phyloP scores from a whole-genome alignment of 2,329 filamentous ascomycete genomes.

The Aspergillus novoparasiticus region DNA sequence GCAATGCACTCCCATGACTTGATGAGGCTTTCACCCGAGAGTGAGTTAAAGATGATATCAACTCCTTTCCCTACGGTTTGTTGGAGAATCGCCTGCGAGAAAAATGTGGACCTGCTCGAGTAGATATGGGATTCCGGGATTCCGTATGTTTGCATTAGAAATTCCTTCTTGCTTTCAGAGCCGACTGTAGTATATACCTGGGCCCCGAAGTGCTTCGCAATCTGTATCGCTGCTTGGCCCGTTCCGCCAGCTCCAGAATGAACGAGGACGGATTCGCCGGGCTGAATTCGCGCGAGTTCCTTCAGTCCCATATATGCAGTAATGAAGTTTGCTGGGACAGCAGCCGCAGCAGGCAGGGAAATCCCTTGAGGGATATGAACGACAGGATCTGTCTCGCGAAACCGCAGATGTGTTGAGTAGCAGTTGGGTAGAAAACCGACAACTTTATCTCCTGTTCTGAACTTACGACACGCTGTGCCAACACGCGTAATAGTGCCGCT shows the following conservation, averaged over 20 bases:
- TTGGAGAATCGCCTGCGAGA: slow-evolving; percentile 18
- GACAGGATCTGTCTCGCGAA: not conserved
- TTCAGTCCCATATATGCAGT: not conserved
- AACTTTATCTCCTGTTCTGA: not conserved
- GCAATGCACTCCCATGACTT: slow-evolving; percentile 30
- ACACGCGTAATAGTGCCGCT: slow-evolving; percentile 3
- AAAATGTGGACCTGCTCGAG: not conserved
- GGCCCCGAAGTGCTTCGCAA: slow-evolving; percentile 26
- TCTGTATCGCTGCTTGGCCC: slow-evolving; percentile 31
- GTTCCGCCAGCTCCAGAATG: slow-evolving; percentile 31
- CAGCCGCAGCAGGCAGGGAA: not conserved
- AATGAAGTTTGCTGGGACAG: not conserved
- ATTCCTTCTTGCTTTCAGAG: slow-evolving; percentile 5
- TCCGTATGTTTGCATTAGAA: not conserved
- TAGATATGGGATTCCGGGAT: not conserved
- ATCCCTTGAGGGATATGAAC: not conserved
- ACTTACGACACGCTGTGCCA: not conserved
- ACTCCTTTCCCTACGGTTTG: slow-evolving; percentile 25
- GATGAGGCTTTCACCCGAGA: slow-evolving; percentile 27
- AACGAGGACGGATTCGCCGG: slow-evolving; percentile 25
- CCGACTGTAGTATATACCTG: slow-evolving; percentile 30
- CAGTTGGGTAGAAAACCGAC: not conserved
- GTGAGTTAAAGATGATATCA: slow-evolving; percentile 30
- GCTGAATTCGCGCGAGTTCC: not conserved
- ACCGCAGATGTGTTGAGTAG: not conserved